These are phyloP conservation scores for Boletus insuetus DNA, from an alignment of 768 basidiomycete species.

Conservation along the genomic window DNA sequence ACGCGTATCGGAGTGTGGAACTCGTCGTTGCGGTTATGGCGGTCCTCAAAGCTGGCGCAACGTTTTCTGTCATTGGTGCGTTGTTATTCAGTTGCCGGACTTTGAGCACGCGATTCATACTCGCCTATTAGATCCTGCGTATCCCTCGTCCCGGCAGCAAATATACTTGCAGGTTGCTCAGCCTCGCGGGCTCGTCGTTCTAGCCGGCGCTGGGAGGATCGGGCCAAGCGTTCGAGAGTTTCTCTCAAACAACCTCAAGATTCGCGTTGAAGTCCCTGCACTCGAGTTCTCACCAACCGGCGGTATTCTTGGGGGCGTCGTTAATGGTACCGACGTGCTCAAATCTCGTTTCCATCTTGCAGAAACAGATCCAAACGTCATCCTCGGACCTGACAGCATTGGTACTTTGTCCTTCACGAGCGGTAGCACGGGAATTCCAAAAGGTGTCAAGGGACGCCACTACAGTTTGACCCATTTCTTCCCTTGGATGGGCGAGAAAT, in stretches of 20 bases:
- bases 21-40: constrained; percentile 97
- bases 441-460: constrained; percentile 95
- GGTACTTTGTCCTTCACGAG: constrained; percentile 96
- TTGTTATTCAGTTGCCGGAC: constrained; percentile 7
- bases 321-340: constrained; percentile 57
- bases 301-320: constrained; percentile 60
- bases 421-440: constrained; percentile 96
- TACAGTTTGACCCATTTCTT: constrained; percentile 98
- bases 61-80: constrained; percentile 95
- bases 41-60: constrained; percentile 91
- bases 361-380: constrained; percentile 73
- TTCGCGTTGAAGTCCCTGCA: constrained; percentile 89
- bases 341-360: constrained; percentile 49
- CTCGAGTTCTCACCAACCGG: constrained; percentile 71
- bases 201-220: constrained; percentile 86
- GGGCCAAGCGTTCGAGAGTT: constrained; percentile 81
- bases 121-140: constrained; percentile 77
- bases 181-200: constrained; percentile 86
- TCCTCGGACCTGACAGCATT: constrained; percentile 91
- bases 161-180: constrained; percentile 92
- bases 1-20: constrained; percentile 94
- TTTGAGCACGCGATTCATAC: not conserved
- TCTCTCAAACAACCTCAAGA: constrained; percentile 70
- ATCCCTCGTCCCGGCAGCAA: constrained; percentile 89
- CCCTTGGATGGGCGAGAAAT: constrained; percentile 96